Evolutionary conservation across 257 asterid genomes (phyloP).

Genomic region (Datura wrightii): DNA sequence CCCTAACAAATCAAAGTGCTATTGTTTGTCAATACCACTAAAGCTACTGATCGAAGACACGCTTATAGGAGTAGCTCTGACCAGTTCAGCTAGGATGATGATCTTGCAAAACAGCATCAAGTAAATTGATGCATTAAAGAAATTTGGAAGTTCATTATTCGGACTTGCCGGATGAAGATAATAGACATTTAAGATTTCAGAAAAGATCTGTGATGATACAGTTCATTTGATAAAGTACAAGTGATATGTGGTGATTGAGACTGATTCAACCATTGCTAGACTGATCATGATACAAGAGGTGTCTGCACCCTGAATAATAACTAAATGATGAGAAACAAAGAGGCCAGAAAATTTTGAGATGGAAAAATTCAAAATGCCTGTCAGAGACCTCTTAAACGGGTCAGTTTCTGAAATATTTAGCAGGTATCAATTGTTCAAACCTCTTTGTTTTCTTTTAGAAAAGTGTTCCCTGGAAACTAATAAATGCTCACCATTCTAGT

Average conservation of each 20-base stretch:
- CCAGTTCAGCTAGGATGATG: neutral
- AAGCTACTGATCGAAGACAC: neutral
- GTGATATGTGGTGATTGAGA: too few species aligned
- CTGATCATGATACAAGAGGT: too few species aligned
- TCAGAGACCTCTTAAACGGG: neutral
- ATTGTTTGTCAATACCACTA: neutral
- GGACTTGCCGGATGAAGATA: neutral
- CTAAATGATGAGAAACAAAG: neutral
- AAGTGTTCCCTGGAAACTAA: neutral
- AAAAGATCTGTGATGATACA: neutral
- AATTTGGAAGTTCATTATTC: neutral
- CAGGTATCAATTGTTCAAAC: neutral
- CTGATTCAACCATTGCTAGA: too few species aligned
- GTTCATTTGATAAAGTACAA: neutral
- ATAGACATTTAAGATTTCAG: neutral
- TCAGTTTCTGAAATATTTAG: neutral
- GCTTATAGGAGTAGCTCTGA: neutral
- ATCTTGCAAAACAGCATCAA: neutral
- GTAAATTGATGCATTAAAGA: neutral
- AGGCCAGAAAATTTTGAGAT: neutral
- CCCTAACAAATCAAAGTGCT: neutral
- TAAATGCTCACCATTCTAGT: neutral
- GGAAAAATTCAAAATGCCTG: neutral
- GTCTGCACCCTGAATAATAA: too few species aligned
- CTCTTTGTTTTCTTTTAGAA: neutral